phyloP scores from a whole-genome alignment of 169 alveolate genomes.

The Plasmodium coatneyi region DNA sequence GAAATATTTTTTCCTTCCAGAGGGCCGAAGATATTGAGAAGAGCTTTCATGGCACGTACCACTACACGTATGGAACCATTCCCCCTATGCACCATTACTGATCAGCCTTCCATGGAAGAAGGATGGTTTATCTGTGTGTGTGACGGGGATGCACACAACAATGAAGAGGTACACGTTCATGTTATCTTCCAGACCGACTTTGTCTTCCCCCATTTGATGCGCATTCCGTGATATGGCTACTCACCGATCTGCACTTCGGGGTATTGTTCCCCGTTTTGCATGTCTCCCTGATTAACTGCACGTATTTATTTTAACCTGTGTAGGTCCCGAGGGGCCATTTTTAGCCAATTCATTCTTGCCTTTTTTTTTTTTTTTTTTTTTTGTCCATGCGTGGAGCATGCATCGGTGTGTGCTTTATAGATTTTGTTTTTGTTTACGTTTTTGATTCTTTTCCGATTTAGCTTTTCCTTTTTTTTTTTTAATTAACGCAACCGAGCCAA shows the following conservation, averaged over 20 bases:
- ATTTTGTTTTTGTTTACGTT: neutral
- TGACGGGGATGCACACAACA: neutral
- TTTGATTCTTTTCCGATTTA: neutral
- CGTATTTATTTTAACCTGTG: neutral
- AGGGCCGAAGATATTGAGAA: constrained; percentile 55
- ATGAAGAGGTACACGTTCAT: neutral
- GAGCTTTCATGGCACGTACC: constrained; percentile 45
- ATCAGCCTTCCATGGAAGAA: neutral
- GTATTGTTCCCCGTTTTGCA: neutral
- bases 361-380: neutral
- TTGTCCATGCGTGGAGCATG: neutral
- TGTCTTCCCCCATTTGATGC: neutral
- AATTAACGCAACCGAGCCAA: neutral
- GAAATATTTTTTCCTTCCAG: constrained; percentile 71
- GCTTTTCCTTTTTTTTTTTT: neutral
- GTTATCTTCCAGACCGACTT: neutral
- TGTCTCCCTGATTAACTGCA: neutral
- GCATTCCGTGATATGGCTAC: neutral
- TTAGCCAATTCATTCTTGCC: neutral
- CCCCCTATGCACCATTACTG: constrained; percentile 17
- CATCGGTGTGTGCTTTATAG: neutral
- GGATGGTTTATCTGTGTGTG: neutral
- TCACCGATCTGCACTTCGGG: neutral
- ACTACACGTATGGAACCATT: constrained; percentile 50
- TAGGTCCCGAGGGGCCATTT: neutral